Conservation (phyloP, 2,329 filamentous ascomycete species). For the Beauveria sp. region DNA sequence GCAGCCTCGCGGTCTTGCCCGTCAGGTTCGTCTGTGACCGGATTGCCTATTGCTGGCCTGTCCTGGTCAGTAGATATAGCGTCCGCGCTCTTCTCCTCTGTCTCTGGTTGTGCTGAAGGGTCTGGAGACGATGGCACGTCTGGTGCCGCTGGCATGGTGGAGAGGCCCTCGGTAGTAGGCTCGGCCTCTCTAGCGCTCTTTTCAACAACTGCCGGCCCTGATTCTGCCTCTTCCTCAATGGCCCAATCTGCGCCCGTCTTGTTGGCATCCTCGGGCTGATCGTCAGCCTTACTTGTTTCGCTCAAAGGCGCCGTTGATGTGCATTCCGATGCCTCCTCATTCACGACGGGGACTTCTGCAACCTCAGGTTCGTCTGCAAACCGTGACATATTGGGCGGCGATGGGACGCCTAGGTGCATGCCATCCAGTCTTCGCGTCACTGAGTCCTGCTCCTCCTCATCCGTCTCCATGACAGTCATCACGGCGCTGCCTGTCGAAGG, state of each 20-base stretch:
- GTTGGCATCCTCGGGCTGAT: not conserved
- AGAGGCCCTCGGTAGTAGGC: not conserved
- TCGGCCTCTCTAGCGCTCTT: not conserved
- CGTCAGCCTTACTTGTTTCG: not conserved
- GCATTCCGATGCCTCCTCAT: conserved; percentile 12
- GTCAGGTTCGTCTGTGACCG: not conserved
- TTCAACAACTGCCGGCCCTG: conserved; percentile 11
- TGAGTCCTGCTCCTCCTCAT: conserved; percentile 60
- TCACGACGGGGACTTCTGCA: conserved; percentile 34
- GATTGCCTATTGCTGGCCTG: not conserved
- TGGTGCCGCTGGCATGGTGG: not conserved
- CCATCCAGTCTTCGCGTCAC: conserved; percentile 38
- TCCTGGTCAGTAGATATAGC: not conserved
- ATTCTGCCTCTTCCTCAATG: conserved; percentile 19
- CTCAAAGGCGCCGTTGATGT: not conserved
- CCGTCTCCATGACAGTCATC: conserved; percentile 73
- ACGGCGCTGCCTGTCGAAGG: conserved; percentile 73
- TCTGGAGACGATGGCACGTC: not conserved
- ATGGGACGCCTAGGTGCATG: conserved; percentile 38
- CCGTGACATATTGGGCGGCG: not conserved
- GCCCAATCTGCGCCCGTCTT: conserved; percentile 10
- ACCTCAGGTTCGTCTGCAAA: conserved; percentile 32
- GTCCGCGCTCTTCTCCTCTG: not conserved
- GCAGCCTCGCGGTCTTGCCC: not conserved
- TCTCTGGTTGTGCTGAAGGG: not conserved